Base-by-base conservation (phyloP, 2,329 filamentous ascomycete species). In the Ustulina deusta region DNA sequence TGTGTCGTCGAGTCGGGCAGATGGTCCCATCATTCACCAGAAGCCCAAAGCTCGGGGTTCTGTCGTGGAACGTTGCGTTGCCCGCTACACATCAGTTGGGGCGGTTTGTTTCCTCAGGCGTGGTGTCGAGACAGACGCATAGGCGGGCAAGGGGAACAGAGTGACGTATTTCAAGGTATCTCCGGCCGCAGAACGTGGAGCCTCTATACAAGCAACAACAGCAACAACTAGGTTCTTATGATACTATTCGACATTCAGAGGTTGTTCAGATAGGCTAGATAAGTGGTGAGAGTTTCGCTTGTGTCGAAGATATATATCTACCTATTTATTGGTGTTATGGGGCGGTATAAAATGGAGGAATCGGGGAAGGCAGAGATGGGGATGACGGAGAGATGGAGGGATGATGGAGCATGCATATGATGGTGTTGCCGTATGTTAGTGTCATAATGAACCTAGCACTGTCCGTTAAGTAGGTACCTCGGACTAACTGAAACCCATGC, bases 81-180 rank as follows among this genome's bases (percentile, higher is more conserved):
- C 34, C 34, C 11, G 25, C 27, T 11, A 22, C 49, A 54, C 49
- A 52, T 36, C 10, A 46, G 42, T 22, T 6, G 17, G 32, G 52
- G 38, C 13, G 38, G 13, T 40, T 7, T 40, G 13, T 7, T 9
- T 3, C 6, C 3, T 7, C 34, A 15, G 34, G 36, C 10, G 36
- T 29, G 52, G 34, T 27, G 22, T 27, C n/a, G 54, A 40, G 54
- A 25, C n/a, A 10, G 58, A 22, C 34, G 29, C 52, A 54, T 40
- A 25, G 42, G 51, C 40, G 32, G 55, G 34, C 54, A 32, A 55
- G 48, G 27, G 13, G 38, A 38, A 32, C 49, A 20, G 49, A 57
- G 65, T 68, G 61, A 67, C 65, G 65, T 67, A 67, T 67, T 67
- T 49, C n/a, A 25, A n/a, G n/a, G n/a, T 36, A 11, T 56, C 36